Evolutionary conservation across 2,329 filamentous ascomycete genomes (phyloP).

Genomic region (Claviceps quebecensis): DNA sequence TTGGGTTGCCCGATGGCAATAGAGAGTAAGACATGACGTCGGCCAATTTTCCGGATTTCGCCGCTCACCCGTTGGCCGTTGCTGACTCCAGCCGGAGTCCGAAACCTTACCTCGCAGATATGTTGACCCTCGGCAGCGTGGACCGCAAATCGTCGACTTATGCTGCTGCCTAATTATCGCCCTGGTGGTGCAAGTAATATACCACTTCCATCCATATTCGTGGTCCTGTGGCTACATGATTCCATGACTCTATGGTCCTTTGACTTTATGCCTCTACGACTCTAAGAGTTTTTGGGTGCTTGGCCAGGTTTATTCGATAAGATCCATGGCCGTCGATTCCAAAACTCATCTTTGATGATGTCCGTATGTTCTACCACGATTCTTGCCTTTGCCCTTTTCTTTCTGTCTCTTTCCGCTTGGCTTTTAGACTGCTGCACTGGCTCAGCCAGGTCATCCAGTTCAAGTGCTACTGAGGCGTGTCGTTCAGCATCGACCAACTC

Average conservation of each 20-base stretch:
- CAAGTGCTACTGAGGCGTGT: constrained; percentile 31
- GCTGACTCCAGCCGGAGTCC: background rate
- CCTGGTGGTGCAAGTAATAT: too few relatives aligned
- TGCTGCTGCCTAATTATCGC: too few relatives aligned
- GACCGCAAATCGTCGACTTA: too few relatives aligned
- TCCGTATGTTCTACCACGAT: constrained; percentile 79
- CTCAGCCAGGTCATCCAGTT: constrained; percentile 36
- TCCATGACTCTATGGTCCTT: too few relatives aligned
- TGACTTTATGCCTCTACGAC: background rate
- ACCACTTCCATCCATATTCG: too few relatives aligned
- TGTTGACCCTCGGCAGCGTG: too few relatives aligned
- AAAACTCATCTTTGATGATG: constrained; percentile 92
- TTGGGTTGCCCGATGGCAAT: background rate
- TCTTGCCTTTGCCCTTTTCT: constrained; percentile 63
- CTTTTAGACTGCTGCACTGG: constrained; percentile 53
- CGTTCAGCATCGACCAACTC: constrained; percentile 49
- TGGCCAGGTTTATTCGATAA: constrained; percentile 60
- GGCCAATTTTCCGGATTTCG: background rate
- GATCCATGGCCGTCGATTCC: constrained; percentile 76
- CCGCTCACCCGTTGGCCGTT: too few relatives aligned
- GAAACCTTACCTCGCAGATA: background rate
- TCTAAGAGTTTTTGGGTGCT: constrained; percentile 44
- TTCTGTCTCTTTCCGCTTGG: constrained; percentile 72
- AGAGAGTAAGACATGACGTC: background rate
- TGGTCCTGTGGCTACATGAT: too few relatives aligned